These are phyloP conservation scores for Aspergillus awamori DNA, from an alignment of 2,329 filamentous ascomycete genomes.

Conservation along the genomic window DNA sequence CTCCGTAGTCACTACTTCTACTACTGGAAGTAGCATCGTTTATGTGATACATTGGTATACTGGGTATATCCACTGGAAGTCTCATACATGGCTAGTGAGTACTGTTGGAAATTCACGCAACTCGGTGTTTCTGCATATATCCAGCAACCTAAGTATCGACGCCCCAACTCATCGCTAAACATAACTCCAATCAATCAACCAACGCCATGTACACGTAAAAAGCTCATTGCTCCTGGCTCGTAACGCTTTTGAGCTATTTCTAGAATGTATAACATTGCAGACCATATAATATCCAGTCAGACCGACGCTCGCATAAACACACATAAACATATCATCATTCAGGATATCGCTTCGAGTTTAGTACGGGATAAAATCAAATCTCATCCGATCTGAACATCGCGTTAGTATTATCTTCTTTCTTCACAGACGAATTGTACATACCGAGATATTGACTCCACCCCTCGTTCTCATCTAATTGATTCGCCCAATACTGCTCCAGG, in stretches of 20 bases:
- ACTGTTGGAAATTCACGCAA: no score
- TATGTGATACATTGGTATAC: no score
- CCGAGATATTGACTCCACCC: constrained; percentile 46
- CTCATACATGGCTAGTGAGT: no score
- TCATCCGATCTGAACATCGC: constrained; percentile 35
- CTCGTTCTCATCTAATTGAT: constrained; percentile 37
- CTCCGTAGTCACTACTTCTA: no score
- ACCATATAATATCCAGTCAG: background rate
- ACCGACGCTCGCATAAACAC: background rate
- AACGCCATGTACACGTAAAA: background rate
- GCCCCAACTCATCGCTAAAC: background rate
- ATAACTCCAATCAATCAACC: background rate
- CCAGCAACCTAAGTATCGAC: background rate
- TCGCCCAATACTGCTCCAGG: constrained; percentile 43
- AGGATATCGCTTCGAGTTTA: background rate
- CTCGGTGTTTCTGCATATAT: no score
- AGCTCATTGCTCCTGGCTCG: background rate
- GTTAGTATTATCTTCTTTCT: constrained; percentile 5
- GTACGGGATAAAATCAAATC: constrained; percentile 26
- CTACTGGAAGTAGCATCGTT: no score
- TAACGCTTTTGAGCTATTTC: background rate
- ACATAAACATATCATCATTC: constrained; percentile 2
- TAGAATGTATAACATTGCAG: background rate
- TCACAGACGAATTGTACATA: constrained; percentile 21
- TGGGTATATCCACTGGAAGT: no score